These are phyloP conservation scores for Arthroderma sp. DNA, from an alignment of 2,329 filamentous ascomycete species.

Conservation along the genomic window DNA sequence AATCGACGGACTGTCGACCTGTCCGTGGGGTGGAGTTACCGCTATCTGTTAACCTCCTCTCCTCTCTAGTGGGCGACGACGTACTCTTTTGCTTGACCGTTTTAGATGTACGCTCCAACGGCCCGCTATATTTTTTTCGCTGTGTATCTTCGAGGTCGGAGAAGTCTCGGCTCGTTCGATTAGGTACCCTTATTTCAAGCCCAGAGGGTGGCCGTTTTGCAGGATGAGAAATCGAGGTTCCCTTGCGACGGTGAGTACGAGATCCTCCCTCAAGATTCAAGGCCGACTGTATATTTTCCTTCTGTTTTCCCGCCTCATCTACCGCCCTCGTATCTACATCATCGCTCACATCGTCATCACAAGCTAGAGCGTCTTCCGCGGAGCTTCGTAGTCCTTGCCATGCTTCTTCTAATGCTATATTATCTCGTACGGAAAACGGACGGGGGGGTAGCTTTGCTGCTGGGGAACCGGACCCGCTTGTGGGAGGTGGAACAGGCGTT, in stretches of 20 bases:
- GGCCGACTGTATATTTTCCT: constrained; percentile 1
- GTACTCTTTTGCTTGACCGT: constrained; percentile 18
- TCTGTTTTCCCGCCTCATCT: constrained; percentile 12
- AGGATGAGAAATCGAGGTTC: not conserved
- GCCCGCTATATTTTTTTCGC: constrained; percentile 22
- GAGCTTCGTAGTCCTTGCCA: constrained; percentile 48
- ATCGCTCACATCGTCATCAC: not conserved
- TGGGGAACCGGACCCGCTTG: constrained; percentile 35
- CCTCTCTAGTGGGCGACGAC: constrained; percentile 16
- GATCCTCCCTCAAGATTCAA: not conserved
- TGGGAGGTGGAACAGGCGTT: constrained; percentile 48
- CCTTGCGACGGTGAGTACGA: not conserved
- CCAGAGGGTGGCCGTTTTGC: not conserved
- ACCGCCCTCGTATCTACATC: constrained; percentile 2
- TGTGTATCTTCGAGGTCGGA: no score
- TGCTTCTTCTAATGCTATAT: constrained; percentile 62
- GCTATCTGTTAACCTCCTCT: constrained; percentile 8
- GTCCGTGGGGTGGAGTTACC: constrained; percentile 14
- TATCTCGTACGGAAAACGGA: constrained; percentile 68
- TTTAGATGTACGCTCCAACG: constrained; percentile 17
- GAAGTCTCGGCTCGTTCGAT: no score
- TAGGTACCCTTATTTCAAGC: not conserved
- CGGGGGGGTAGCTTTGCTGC: constrained; percentile 50
- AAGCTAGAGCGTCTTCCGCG: constrained; percentile 2
- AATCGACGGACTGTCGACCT: constrained; percentile 17